phyloP scores from a whole-genome alignment of 306 rosid species.

The Ormosia emarginata region DNA sequence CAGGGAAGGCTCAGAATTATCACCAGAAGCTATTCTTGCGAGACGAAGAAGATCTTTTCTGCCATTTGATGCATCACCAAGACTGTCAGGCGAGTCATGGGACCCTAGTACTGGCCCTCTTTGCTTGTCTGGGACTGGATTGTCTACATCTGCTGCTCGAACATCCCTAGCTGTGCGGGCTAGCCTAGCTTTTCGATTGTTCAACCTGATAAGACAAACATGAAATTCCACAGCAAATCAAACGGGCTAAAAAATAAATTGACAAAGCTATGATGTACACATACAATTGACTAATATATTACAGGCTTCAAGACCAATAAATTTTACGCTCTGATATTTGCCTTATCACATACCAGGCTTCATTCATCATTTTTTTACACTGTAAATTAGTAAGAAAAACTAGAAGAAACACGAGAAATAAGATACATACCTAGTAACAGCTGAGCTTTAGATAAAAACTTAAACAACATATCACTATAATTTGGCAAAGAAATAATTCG shows the following conservation, averaged over 20 bases:
- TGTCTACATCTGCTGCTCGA: conserved; percentile 46
- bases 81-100: conserved; percentile 50
- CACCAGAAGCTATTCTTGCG: conserved; percentile 25
- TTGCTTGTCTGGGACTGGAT: conserved; percentile 51
- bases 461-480: neutral
- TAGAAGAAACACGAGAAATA: neutral
- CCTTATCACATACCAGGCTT: neutral
- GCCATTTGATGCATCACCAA: conserved; percentile 35
- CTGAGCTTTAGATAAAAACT: neutral
- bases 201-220: conserved; percentile 51
- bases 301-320: neutral
- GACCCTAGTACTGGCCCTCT: conserved; percentile 45
- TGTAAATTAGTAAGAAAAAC: neutral
- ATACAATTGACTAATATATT: neutral
- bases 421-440: neutral
- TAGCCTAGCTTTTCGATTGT: conserved; percentile 86
- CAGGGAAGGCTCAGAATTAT: conserved; percentile 29
- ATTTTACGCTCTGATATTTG: neutral
- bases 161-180: conserved; percentile 68
- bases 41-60: conserved; percentile 44
- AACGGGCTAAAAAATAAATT: neutral
- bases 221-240: conserved; percentile 3
- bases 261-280: neutral
- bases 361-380: neutral
- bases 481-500: neutral